Percentiles rank a stretch among this genome's conserved stretches.
phyloP scores from a whole-genome alignment of 306 rosid genomes.

The Clitoria ternatea region DNA sequence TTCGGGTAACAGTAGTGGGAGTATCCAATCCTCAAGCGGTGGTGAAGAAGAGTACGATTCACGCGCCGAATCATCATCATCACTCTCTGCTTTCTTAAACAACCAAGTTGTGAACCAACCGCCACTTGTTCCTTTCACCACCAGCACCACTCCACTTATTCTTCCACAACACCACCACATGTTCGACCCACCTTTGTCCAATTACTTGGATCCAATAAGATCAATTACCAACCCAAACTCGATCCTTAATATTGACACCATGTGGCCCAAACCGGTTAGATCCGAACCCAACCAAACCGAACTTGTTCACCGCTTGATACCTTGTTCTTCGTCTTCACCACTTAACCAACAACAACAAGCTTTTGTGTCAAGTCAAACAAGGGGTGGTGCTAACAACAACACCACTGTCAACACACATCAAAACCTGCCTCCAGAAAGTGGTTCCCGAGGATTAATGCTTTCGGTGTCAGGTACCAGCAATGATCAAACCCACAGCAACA shows the following conservation, averaged over 20 bases:
- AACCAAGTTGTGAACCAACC: background rate
- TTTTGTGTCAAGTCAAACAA: slow-evolving; percentile 23
- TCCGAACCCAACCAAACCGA: slow-evolving; percentile 46
- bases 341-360: slow-evolving; percentile 35
- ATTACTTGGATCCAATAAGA: slow-evolving; percentile 46
- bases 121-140: slow-evolving; percentile 30
- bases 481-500: slow-evolving; percentile 26
- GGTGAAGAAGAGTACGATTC: slow-evolving; percentile 85
- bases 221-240: background rate
- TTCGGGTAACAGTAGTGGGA: slow-evolving; percentile 64
- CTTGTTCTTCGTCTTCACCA: slow-evolving; percentile 22
- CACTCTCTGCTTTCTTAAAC: slow-evolving; percentile 44
- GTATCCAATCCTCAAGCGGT: slow-evolving; percentile 80
- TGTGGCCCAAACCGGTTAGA: slow-evolving; percentile 54
- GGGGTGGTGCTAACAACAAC: background rate
- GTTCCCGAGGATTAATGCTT: slow-evolving; percentile 26
- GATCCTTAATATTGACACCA: slow-evolving; percentile 30
- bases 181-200: slow-evolving; percentile 50
- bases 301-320: slow-evolving; percentile 26
- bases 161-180: slow-evolving; percentile 18
- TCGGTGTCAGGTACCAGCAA: slow-evolving; percentile 28
- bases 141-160: background rate
- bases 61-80: slow-evolving; percentile 56
- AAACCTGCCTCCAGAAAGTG: slow-evolving; percentile 23
- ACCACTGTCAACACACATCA: slow-evolving; percentile 22